Percentiles rank a stretch among this genome's conserved stretches.
phyloP scores from a whole-genome alignment of 2,329 filamentous ascomycete species.

The Simplicillium aogashimaense region DNA sequence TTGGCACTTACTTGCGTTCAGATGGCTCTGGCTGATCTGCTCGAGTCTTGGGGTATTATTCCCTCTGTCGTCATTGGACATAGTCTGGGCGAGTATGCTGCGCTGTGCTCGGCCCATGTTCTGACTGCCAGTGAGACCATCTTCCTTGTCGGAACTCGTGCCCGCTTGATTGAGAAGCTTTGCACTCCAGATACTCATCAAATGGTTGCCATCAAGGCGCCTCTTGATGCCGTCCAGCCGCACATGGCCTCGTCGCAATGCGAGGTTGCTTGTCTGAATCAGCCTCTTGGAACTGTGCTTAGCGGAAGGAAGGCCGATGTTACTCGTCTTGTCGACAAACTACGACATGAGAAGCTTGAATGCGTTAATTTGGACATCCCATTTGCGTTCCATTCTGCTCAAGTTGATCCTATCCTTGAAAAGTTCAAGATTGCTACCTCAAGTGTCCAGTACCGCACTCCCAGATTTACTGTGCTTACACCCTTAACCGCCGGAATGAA shows the following conservation, averaged over 20 bases:
- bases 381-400: background rate
- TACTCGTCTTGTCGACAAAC: background rate
- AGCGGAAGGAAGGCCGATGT: background rate
- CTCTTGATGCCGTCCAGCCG: slow-evolving; percentile 48
- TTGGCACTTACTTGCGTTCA: background rate
- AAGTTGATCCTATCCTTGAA: background rate
- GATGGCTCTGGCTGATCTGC: background rate
- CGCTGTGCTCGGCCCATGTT: slow-evolving; percentile 60
- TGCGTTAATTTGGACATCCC: background rate
- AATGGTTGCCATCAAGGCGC: background rate
- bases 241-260: background rate
- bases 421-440: too few relatives aligned
- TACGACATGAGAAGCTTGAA: background rate
- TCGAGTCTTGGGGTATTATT: slow-evolving; percentile 26
- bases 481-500: slow-evolving; percentile 57
- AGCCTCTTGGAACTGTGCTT: background rate
- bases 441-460: background rate
- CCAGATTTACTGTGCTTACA: background rate
- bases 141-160: slow-evolving; percentile 59
- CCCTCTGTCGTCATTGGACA: slow-evolving; percentile 48
- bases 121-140: slow-evolving; percentile 62
- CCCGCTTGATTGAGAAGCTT: slow-evolving; percentile 48
- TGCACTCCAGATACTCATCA: background rate
- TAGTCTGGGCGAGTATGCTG: slow-evolving; percentile 66
- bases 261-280: background rate